A percentile compares a stretch with the other conserved stretches of the same genome.
These are phyloP conservation scores for Kodamaea neixiangensis DNA, from an alignment of 805 yeast species.

Conservation along the genomic window DNA sequence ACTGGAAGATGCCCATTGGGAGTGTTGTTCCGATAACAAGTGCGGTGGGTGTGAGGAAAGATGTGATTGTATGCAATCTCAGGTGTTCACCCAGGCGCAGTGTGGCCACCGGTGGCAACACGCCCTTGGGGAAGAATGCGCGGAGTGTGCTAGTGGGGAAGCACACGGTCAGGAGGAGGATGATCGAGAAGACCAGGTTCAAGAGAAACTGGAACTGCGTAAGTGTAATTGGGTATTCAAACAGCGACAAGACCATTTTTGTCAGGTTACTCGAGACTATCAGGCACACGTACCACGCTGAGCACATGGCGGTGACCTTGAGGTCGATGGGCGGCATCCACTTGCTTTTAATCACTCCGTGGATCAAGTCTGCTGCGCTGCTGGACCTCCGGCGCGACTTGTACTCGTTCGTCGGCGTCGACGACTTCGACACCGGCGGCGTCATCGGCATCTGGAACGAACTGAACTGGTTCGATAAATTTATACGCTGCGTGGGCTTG, in stretches of 20 bases:
- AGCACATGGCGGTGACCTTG: conserved; percentile 49
- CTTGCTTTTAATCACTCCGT: background rate
- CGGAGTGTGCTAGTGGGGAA: conserved; percentile 21
- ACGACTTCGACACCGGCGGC: conserved; percentile 35
- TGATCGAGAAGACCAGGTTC: conserved; percentile 62
- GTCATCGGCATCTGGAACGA: conserved; percentile 29
- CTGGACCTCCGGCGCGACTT: background rate
- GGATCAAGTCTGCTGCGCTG: background rate
- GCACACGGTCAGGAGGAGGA: conserved; percentile 41
- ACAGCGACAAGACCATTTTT: conserved; percentile 69
- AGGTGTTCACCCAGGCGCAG: conserved; percentile 7
- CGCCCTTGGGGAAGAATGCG: conserved; percentile 45
- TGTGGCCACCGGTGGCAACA: conserved; percentile 40
- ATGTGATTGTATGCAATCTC: conserved; percentile 19
- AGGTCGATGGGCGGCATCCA: conserved; percentile 27
- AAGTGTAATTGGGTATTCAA: conserved; percentile 81
- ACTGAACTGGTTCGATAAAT: conserved; percentile 16
- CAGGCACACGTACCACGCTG: conserved; percentile 77
- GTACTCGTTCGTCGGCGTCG: conserved; percentile 33
- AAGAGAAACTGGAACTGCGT: conserved; percentile 85
- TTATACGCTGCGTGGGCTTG: conserved; percentile 18
- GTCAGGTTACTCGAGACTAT: conserved; percentile 82
- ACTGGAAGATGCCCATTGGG: conserved; percentile 95
- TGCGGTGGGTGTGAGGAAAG: conserved; percentile 56
- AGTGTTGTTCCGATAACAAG: conserved; percentile 64